Percentiles rank a stretch among this genome's conserved stretches.
Conservation (phyloP, 1,284 basidiomycete genomes). For the Ganoderma multipileum region DNA sequence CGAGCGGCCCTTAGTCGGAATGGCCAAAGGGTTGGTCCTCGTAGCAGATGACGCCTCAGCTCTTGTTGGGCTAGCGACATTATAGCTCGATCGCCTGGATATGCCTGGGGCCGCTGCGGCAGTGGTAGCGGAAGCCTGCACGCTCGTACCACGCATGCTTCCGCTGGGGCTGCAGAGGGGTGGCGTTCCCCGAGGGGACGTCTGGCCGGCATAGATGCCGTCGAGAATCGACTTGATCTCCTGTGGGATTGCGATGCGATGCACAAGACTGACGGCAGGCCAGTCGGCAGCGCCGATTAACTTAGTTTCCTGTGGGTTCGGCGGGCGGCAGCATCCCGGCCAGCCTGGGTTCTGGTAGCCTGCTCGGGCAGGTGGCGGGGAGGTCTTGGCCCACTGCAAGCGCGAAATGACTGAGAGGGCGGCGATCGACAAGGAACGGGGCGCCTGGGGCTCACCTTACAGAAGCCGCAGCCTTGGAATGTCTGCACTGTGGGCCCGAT, state of each 20-base stretch:
- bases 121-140: conserved; percentile 34
- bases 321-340: conserved; percentile 85
- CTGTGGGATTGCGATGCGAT: conserved; percentile 70
- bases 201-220: conserved; percentile 42
- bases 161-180: conserved; percentile 40
- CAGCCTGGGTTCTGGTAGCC: conserved; percentile 76
- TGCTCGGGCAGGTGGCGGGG: conserved; percentile 56
- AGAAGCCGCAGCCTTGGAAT: conserved; percentile 85
- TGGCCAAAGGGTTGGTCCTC: conserved; percentile 42
- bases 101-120: conserved; percentile 43
- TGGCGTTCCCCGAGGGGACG: conserved; percentile 32
- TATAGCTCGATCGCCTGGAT: conserved; percentile 58
- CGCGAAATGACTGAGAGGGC: conserved; percentile 36
- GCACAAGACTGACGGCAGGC: conserved; percentile 75
- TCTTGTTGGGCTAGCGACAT: conserved; percentile 38
- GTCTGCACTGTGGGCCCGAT: conserved; percentile 60
- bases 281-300: conserved; percentile 78
- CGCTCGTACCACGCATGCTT: conserved; percentile 35
- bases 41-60: conserved; percentile 30
- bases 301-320: conserved; percentile 60
- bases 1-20: conserved; percentile 47
- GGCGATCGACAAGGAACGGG: conserved; percentile 36
- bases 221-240: conserved; percentile 74
- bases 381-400: conserved; percentile 69
- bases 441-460: conserved; percentile 62